Evolutionary conservation across 2,329 filamentous ascomycete species (phyloP).

Genomic region (Trichophyton benhamiae): DNA sequence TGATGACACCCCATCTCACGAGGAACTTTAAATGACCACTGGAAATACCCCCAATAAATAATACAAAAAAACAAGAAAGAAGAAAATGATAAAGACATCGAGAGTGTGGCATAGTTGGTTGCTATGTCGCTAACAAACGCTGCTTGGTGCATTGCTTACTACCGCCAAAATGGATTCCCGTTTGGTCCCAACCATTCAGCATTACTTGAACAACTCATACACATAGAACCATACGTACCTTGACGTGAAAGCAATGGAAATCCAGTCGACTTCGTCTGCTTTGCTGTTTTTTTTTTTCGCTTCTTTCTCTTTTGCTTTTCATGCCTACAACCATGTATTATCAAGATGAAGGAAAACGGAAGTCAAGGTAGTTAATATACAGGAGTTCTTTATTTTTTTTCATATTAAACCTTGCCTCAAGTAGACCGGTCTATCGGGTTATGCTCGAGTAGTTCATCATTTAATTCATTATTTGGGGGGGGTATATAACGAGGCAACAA

Average conservation of each 20-base stretch:
- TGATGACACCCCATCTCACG: constrained; percentile 62
- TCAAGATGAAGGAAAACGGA: neutral
- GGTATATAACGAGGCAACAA: neutral
- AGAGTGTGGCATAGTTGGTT: neutral
- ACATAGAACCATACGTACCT: constrained; percentile 2
- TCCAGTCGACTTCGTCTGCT: neutral
- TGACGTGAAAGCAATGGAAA: constrained; percentile 1
- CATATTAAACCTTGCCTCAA: neutral
- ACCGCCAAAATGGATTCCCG: neutral
- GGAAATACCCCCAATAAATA: constrained; percentile 6
- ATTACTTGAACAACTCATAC: neutral
- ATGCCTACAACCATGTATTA: neutral
- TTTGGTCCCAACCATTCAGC: neutral
- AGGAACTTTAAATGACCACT: constrained; percentile 55
- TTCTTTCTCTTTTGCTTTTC: neutral
- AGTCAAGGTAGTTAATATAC: neutral
- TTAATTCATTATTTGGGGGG: neutral
- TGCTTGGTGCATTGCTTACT: neutral
- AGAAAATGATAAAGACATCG: constrained; percentile 5
- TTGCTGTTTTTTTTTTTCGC: neutral
- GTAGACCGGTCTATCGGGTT: neutral
- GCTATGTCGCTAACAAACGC: neutral
- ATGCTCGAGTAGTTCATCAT: neutral
- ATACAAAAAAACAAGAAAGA: constrained; percentile 7
- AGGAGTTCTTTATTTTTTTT: constrained; percentile 1